phyloP scores from a whole-genome alignment of 2,329 filamentous ascomycete species.

The Sclerotinia trifoliorum region DNA sequence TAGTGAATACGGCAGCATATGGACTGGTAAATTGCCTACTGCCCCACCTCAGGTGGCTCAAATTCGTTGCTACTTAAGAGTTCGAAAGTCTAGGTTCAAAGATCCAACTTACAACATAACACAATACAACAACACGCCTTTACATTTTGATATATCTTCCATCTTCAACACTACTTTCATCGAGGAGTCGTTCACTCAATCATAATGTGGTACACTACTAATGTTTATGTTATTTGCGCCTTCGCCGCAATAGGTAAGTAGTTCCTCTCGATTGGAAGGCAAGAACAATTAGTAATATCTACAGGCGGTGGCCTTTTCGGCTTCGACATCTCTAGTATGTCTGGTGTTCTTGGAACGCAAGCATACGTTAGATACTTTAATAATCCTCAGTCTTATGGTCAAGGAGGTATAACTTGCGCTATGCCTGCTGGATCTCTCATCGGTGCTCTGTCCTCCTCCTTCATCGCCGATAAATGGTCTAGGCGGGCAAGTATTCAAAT shows the following conservation, averaged over 20 bases:
- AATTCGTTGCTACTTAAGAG: not conserved
- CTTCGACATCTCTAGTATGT: conserved; percentile 78
- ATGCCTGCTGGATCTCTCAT: conserved; percentile 73
- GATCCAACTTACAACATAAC: not conserved
- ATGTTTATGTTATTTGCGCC: conserved; percentile 59
- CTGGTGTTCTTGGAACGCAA: conserved; percentile 62
- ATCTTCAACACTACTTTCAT: not conserved
- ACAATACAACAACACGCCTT: not conserved
- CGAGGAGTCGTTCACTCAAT: conserved; percentile 19
- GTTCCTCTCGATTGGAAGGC: not conserved
- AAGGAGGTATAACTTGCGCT: conserved; percentile 69
- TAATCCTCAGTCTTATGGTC: conserved; percentile 55
- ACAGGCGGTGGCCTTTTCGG: conserved; percentile 67
- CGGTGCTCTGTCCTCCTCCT: conserved; percentile 56
- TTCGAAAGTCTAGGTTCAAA: not conserved
- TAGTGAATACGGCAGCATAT: conserved; percentile 5
- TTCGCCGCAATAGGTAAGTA: conserved; percentile 60
- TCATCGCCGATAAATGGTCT: conserved; percentile 54
- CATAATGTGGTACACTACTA: conserved; percentile 42
- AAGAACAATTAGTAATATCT: conserved; percentile 3
- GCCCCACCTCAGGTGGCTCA: not conserved
- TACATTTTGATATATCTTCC: not conserved
- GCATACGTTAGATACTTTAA: conserved; percentile 73
- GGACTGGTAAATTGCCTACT: not conserved
- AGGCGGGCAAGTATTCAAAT: conserved; percentile 48